Conservation (phyloP, 257 asterid genomes). For the Parsonsia alboflavescens region DNA sequence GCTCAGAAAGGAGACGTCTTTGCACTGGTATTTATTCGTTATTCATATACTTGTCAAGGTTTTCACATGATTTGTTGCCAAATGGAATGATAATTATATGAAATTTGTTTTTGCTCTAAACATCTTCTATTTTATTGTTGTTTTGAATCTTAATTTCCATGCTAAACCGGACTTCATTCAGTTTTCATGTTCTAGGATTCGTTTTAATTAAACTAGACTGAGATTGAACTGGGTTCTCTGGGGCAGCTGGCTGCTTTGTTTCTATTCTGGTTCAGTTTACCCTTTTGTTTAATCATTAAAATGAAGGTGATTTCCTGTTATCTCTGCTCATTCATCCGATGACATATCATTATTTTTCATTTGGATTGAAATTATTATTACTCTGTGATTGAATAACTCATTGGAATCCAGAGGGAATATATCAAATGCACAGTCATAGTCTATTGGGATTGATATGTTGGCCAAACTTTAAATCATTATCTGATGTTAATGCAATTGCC, state of each 20-base stretch:
- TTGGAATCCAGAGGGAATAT: neutral
- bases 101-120: too few relatives aligned
- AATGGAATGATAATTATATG: neutral
- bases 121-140: too few relatives aligned
- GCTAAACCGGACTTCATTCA: neutral
- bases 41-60: neutral
- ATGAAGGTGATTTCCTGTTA: too few relatives aligned
- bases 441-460: neutral
- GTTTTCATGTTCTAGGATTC: neutral
- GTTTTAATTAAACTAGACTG: too few relatives aligned
- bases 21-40: constrained; percentile 21
- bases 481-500: neutral
- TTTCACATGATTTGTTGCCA: too few relatives aligned
- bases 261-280: too few relatives aligned
- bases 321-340: too few relatives aligned
- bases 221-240: too few relatives aligned
- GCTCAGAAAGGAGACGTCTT: constrained; percentile 26
- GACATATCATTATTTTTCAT: too few relatives aligned
- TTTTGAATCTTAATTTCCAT: neutral
- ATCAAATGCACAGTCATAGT: neutral
- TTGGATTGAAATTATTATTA: too few relatives aligned
- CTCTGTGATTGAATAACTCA: neutral
- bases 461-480: neutral
- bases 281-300: too few relatives aligned
- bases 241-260: too few relatives aligned